phyloP scores from a whole-genome alignment of 257 asterid species.

The Striga asiatica region DNA sequence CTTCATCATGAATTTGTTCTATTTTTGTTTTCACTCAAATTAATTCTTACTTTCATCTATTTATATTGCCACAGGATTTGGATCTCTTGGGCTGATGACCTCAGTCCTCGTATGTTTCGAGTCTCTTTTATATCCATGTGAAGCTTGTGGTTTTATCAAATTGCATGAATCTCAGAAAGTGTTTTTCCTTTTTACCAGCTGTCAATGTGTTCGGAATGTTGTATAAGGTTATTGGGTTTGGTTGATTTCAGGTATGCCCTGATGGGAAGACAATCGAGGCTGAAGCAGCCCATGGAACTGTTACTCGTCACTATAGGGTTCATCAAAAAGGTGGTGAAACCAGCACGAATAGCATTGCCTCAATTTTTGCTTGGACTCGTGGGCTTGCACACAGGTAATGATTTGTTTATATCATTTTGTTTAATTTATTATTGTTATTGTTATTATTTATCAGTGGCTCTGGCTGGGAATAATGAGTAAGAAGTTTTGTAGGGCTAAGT shows the following conservation, averaged over 20 bases:
- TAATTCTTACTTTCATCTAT: not conserved
- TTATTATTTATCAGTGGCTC: no score
- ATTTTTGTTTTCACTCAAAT: not conserved
- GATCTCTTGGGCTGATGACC: conserved; percentile 99
- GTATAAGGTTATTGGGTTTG: conserved; percentile 8
- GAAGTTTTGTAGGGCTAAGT: conserved; percentile 71
- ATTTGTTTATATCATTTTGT: no score
- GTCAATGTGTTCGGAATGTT: no score
- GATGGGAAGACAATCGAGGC: conserved; percentile 99
- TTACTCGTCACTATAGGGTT: conserved; percentile 92
- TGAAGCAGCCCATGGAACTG: conserved; percentile 99
- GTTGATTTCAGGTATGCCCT: conserved; percentile 68
- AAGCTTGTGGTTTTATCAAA: no score
- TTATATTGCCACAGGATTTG: conserved; percentile 57
- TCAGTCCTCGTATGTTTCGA: conserved; percentile 74
- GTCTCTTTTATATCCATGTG: no score
- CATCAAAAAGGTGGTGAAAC: conserved; percentile 99
- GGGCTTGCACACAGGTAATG: conserved; percentile 94
- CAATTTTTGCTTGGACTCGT: conserved; percentile 98
- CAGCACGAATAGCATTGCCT: conserved; percentile 97
- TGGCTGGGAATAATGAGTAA: no score
- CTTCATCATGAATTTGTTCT: not conserved
- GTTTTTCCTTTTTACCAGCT: no score
- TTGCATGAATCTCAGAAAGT: no score
- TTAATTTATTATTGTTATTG: no score